These are phyloP conservation scores for Rubia peregrina DNA, from an alignment of 305 asterid species.

Conservation along the genomic window DNA sequence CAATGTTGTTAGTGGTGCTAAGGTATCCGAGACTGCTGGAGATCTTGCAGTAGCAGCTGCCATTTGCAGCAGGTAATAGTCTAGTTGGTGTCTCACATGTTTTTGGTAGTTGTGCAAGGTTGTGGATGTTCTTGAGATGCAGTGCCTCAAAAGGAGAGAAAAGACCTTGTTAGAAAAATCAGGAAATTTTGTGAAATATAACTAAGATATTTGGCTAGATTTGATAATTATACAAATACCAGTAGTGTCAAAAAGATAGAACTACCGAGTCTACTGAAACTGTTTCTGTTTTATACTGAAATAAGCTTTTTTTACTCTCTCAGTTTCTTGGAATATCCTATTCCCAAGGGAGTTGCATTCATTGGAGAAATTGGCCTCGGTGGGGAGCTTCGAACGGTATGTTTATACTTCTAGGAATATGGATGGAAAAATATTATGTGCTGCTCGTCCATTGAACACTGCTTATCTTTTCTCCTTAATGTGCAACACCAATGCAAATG, in stretches of 20 bases:
- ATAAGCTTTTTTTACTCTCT: slow-evolving; percentile 13
- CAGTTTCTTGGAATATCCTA: slow-evolving; percentile 90
- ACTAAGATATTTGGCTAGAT: no score
- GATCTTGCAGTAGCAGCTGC: slow-evolving; percentile 96
- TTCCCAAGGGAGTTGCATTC: slow-evolving; percentile 76
- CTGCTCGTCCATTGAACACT: not conserved
- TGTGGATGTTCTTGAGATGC: not conserved
- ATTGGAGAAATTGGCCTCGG: slow-evolving; percentile 90
- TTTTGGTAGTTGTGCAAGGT: not conserved
- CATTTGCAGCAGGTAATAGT: slow-evolving; percentile 82
- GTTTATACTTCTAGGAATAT: slow-evolving; percentile 10
- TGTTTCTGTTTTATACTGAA: slow-evolving; percentile 7
- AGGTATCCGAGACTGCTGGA: slow-evolving; percentile 78
- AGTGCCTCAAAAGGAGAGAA: not conserved
- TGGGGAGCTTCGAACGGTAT: slow-evolving; percentile 83
- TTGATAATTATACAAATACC: not conserved
- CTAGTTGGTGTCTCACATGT: slow-evolving; percentile 7
- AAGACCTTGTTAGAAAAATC: not conserved
- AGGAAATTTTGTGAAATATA: not conserved
- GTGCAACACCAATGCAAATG: not conserved
- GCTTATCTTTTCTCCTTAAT: not conserved
- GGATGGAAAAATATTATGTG: not conserved
- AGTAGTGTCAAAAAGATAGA: not conserved
- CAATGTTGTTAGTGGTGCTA: slow-evolving; percentile 75
- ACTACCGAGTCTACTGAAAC: not conserved